A percentile compares a stretch with the other conserved stretches of the same genome.
These are phyloP conservation scores for Thuja plicata DNA, from an alignment of 83 land plant species.

Conservation along the genomic window DNA sequence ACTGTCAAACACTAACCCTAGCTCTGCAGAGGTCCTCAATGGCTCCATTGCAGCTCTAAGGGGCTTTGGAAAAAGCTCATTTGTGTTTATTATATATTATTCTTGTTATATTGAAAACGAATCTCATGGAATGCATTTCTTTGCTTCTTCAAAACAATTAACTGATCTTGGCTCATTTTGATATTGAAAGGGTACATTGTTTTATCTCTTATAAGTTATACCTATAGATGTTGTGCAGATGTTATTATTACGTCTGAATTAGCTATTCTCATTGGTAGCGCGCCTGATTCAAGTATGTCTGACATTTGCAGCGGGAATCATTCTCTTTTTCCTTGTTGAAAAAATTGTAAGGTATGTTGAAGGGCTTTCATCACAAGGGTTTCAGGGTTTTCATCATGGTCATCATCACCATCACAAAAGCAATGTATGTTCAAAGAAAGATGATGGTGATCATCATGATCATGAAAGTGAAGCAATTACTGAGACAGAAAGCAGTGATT, in stretches of 20 bases:
- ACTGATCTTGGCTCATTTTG: neutral
- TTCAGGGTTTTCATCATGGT: slow-evolving; percentile 32
- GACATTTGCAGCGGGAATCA: slow-evolving; percentile 71
- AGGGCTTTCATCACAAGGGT: slow-evolving; percentile 48
- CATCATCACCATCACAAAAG: slow-evolving; percentile 69
- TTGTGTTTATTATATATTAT: neutral
- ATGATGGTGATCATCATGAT: slow-evolving; percentile 26
- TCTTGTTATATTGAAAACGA: neutral
- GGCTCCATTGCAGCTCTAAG: too few relatives aligned
- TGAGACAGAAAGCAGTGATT: slow-evolving; percentile 7
- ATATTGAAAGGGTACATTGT: neutral
- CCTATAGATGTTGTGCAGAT: neutral
- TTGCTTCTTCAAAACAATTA: neutral
- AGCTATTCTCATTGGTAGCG: neutral
- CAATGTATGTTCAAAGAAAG: slow-evolving; percentile 29
- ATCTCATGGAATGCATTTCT: neutral
- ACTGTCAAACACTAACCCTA: too few relatives aligned
- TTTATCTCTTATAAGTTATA: neutral
- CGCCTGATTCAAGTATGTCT: slow-evolving; percentile 3
- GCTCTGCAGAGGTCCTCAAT: too few relatives aligned
- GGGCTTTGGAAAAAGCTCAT: too few relatives aligned
- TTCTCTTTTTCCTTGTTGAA: slow-evolving; percentile 92
- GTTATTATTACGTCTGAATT: neutral
- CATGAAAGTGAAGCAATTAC: neutral
- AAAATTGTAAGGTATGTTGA: slow-evolving; percentile 94